Percentiles rank a stretch among this genome's conserved stretches.
phyloP scores from a whole-genome alignment of 2,329 filamentous ascomycete genomes.

The Ophiocordyceps camponoti-floridani region DNA sequence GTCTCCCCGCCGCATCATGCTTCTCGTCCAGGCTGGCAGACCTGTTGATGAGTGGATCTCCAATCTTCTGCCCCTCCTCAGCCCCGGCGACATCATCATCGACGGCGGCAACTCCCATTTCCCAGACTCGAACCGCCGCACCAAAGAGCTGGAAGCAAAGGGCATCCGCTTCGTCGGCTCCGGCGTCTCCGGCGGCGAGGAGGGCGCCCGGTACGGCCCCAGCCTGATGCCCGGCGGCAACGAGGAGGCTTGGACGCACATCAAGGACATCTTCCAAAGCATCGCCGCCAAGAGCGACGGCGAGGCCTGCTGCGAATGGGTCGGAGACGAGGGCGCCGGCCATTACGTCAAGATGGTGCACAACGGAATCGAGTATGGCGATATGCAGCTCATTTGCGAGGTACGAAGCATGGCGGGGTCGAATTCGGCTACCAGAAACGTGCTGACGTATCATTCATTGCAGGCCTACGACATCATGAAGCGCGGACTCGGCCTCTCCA shows the following conservation, averaged over 20 bases:
- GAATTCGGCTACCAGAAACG: not conserved
- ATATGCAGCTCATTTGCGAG: conserved; percentile 99
- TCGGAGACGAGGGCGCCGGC: conserved; percentile 96
- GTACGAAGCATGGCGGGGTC: conserved; percentile 28
- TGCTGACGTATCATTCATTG: conserved; percentile 1
- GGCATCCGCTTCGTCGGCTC: conserved; percentile 89
- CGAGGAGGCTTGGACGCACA: conserved; percentile 92
- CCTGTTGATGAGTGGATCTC: conserved; percentile 98
- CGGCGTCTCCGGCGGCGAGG: conserved; percentile 97
- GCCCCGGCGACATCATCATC: conserved; percentile 92
- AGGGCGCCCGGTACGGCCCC: conserved; percentile 93
- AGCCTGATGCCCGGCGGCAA: conserved; percentile 98
- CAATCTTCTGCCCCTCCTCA: conserved; percentile 68
- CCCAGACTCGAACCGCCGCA: conserved; percentile 96
- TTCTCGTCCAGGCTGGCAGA: conserved; percentile 96
- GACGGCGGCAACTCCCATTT: conserved; percentile 97
- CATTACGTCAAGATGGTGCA: conserved; percentile 99
- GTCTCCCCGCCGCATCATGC: conserved; percentile 91
- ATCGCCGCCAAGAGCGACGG: conserved; percentile 95
- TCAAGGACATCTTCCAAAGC: conserved; percentile 98
- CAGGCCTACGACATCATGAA: conserved; percentile 99
- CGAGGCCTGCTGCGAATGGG: conserved; percentile 98
- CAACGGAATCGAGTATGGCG: conserved; percentile 99
- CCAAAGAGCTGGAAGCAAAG: conserved; percentile 71
- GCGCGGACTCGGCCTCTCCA: conserved; percentile 73